These are phyloP conservation scores for Pezizomycotina sp. DNA, from an alignment of 2,329 filamentous ascomycete genomes.

Conservation along the genomic window DNA sequence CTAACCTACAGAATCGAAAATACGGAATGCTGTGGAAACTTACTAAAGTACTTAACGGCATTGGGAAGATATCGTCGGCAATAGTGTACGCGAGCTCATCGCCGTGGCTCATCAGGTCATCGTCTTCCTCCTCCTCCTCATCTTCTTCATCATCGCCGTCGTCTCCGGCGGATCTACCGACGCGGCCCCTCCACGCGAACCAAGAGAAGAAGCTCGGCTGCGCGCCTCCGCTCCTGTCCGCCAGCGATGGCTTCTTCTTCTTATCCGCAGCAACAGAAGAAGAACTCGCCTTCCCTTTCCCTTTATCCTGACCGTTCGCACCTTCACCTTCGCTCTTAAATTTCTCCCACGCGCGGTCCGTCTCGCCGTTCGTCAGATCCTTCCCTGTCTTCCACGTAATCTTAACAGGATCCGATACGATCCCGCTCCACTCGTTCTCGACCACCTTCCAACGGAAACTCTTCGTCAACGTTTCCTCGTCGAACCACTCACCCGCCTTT, in stretches of 20 bases:
- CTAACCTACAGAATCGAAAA: slow-evolving; percentile 6
- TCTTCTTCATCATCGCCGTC: slow-evolving; percentile 34
- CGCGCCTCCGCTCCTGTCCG: slow-evolving; percentile 35
- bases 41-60: slow-evolving; percentile 83
- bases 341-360: slow-evolving; percentile 54
- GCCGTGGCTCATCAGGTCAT: slow-evolving; percentile 76
- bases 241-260: slow-evolving; percentile 39
- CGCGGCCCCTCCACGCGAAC: slow-evolving; percentile 25
- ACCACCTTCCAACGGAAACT: slow-evolving; percentile 71
- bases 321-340: slow-evolving; percentile 36
- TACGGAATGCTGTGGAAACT: slow-evolving; percentile 30
- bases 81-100: slow-evolving; percentile 67
- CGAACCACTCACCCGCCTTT: slow-evolving; percentile 64
- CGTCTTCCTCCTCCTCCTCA: slow-evolving; percentile 44
- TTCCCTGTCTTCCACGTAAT: slow-evolving; percentile 77
- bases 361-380: slow-evolving; percentile 68
- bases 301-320: slow-evolving; percentile 25
- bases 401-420: slow-evolving; percentile 75
- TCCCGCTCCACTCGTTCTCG: slow-evolving; percentile 51
- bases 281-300: slow-evolving; percentile 34
- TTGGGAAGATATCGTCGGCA: slow-evolving; percentile 79
- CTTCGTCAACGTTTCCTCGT: slow-evolving; percentile 66
- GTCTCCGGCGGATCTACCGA: slow-evolving; percentile 28
- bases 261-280: slow-evolving; percentile 27
- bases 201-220: slow-evolving; percentile 24